Base-by-base conservation (phyloP, 257 asterid genomes). In the Buddleja alternifolia region DNA sequence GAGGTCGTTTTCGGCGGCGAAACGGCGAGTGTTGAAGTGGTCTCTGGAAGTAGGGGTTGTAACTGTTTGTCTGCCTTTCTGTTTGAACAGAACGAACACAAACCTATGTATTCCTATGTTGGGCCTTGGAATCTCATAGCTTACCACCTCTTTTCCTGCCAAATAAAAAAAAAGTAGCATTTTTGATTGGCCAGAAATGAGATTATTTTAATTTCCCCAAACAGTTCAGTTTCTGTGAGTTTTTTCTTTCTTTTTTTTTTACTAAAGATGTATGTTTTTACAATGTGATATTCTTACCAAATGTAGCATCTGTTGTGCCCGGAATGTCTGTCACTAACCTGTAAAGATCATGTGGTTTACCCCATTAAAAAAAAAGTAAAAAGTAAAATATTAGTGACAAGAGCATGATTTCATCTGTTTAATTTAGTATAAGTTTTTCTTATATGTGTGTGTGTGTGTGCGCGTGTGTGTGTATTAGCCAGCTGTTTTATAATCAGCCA, bases 321-420 rank as follows among this genome's bases (percentile, higher is more conserved):
- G 98, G 98, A 73, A 92, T 89, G 69, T 92, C 96, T 3, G 96
- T 84, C 75, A 92, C 94, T 39, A 89, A 60, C 98, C 97, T 90
- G 95, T 39, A 50, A 56, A 29, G n/a, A n/a, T n/a, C 53, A 37
- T 21, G 10, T 8, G 37, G n/a, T 41, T 7, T 53, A n/a, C 25
- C 17, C 34, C 34, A 29, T 29, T n/a, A 24, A 14, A 53, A 24
- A 40, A 6, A 19, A 37, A 60, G 44, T 7, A 48, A 20, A 19
- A 59, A 40, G 42, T 57, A 9, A 5, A 29, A 29, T n/a, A 29
- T 29, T 29, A 29, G 5, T 29, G 57, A 20, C n/a, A 50, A 9
- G 54, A 50, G n/a, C 57, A 50, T 4, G 6, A 20, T 2, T 29
- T 1, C 5, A 29, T 29, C 2, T 29, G 34, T 29, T 29, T 29